Base-by-base conservation (phyloP, 139 green algal species). In the Zygnema cylindricum region DNA sequence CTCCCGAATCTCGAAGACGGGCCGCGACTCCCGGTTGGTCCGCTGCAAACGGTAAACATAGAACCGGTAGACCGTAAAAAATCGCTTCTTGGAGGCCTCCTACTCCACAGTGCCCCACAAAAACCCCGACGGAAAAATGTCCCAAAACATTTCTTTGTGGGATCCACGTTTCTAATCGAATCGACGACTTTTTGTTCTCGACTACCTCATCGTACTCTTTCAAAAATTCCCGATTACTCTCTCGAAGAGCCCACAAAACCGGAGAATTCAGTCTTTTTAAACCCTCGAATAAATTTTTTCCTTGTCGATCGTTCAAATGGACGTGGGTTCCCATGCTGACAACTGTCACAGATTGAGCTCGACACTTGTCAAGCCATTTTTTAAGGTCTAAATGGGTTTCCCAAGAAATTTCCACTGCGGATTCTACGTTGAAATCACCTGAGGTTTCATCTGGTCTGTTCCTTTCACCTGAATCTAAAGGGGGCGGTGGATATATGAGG, bases 161-260 rank as follows among this genome's bases (percentile, higher is more conserved):
- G n/a, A 84, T 84, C 77, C 77, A 84, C 30, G n/a, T 43, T 33
- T 84, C 77, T 54, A 84, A 3, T 33, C 77, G n/a, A 2, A 84
- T 35, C 30, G 69, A 39, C 33, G 69, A 39, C 22, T 23, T 42
- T 0, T 55, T 16, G 22, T 36, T 23, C 16, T 23, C 38, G 38
- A 39, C 3, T 1, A 38, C 38, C 38, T 69, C 78, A 21, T 21
- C 78, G 36, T 38, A 33, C 21, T 21, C n/a, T 3, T 43, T 2
- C n/a, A 84, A 1, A 49, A 35, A 33, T 38, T 69, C 32, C 71
- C 71, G 7, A 79, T 79, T 79, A 11, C 38, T 43, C 11, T 79
- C 71, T 23, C 71, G 36, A 11, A 79, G 71, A 43, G 71, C 71
- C 71, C 71, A 79, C 36, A 79, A 41, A 41, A 79, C 71, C 16